phyloP scores from a whole-genome alignment of 2,329 filamentous ascomycete species.

The Aspergillus jensenii region DNA sequence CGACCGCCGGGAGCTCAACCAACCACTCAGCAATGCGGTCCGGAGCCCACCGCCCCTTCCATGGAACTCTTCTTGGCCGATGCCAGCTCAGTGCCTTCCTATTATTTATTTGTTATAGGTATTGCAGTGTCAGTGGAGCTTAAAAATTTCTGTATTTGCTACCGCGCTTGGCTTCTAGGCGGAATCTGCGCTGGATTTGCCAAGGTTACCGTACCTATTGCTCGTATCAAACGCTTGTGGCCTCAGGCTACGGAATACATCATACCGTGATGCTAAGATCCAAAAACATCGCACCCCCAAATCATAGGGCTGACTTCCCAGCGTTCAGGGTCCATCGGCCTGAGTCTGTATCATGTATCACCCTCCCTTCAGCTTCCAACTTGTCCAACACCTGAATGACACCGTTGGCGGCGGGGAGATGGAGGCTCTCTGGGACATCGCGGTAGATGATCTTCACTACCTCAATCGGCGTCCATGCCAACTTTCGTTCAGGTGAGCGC shows the following conservation, averaged over 20 bases:
- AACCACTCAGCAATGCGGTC: neutral
- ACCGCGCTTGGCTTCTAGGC: neutral
- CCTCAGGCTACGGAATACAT: neutral
- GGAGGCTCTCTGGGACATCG: slow-evolving; percentile 72
- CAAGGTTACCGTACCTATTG: neutral
- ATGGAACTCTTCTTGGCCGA: neutral
- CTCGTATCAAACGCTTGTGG: neutral
- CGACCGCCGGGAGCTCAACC: neutral
- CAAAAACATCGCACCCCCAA: neutral
- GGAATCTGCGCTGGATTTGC: neutral
- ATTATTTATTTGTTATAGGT: neutral
- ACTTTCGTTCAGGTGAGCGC: slow-evolving; percentile 37
- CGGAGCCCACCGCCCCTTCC: slow-evolving; percentile 1
- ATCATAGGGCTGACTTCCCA: slow-evolving; percentile 33
- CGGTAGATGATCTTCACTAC: slow-evolving; percentile 86
- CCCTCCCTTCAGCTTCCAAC: slow-evolving; percentile 71
- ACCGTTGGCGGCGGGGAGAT: slow-evolving; percentile 72
- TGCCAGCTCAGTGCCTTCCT: neutral
- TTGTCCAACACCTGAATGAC: slow-evolving; percentile 78
- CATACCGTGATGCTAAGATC: neutral
- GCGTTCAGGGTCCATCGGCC: slow-evolving; percentile 32
- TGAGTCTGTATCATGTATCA: slow-evolving; percentile 38
- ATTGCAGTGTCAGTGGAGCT: neutral
- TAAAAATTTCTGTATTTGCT: slow-evolving; percentile 2
- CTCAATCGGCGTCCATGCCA: slow-evolving; percentile 69